Evolutionary conservation across 2,329 filamentous ascomycete species (phyloP).

Genomic region (Penicillium sp.): DNA sequence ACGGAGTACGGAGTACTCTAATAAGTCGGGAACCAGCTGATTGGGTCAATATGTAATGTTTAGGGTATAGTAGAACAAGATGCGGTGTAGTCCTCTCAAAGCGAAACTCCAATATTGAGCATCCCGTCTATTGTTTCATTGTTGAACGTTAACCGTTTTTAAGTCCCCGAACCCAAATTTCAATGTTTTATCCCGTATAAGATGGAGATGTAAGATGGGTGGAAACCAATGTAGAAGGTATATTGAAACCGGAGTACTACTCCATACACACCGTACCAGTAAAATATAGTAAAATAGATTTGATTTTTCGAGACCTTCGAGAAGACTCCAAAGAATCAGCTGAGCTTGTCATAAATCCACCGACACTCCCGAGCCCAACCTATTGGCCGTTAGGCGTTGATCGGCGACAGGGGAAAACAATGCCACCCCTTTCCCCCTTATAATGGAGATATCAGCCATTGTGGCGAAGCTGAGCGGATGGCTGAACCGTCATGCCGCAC

Average conservation of each 20-base stretch:
- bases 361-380: conserved; percentile 21
- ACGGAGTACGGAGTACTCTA: no score
- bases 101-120: background rate
- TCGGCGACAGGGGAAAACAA: conserved; percentile 12
- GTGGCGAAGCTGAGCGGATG: background rate
- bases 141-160: background rate
- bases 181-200: no score
- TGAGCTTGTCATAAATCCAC: conserved; percentile 28
- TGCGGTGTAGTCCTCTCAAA: conserved; percentile 2
- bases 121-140: conserved; percentile 2
- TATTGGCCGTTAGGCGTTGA: conserved; percentile 18
- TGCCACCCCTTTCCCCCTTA: conserved; percentile 3
- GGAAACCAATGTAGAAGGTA: no score
- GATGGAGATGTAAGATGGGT: no score
- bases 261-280: conserved; percentile 5
- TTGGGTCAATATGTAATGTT: conserved; percentile 1
- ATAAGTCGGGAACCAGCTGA: conserved; percentile 1
- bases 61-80: background rate
- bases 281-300: background rate
- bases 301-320: conserved; percentile 17
- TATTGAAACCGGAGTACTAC: background rate
- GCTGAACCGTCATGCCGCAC: background rate
- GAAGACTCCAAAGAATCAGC: conserved; percentile 21
- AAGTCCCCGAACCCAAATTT: background rate
- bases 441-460: background rate